phyloP scores from a whole-genome alignment of 1,139 yeast genomes.

The Arxiozyma bovina region DNA sequence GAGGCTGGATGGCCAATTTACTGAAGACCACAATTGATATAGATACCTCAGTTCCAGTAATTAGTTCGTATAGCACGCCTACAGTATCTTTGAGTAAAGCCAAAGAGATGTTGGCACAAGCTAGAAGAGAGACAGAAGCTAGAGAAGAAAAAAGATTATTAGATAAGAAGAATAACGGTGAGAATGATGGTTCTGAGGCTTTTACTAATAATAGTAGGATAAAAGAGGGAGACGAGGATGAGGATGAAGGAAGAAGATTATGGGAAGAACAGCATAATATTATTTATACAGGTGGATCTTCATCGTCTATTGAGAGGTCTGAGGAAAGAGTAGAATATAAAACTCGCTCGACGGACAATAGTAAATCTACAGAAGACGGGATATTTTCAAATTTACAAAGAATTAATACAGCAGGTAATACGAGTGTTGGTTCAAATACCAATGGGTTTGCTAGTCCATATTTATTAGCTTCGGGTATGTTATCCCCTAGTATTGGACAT shows the following conservation, averaged over 20 bases:
- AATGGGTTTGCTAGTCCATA: conserved; percentile 22
- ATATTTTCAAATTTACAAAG: conserved; percentile 15
- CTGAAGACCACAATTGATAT: conserved; percentile 95
- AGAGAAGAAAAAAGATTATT: conserved; percentile 43
- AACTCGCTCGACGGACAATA: conserved; percentile 4
- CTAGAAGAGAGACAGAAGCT: conserved; percentile 59
- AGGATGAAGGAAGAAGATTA: conserved; percentile 16
- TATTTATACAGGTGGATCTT: background rate
- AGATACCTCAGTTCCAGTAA: conserved; percentile 86
- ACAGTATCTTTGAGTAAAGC: conserved; percentile 83
- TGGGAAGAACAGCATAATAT: conserved; percentile 22
- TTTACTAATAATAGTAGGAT: background rate
- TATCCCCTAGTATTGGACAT: conserved; percentile 16
- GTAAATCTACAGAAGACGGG: conserved; percentile 11
- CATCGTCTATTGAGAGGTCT: conserved; percentile 4
- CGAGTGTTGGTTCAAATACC: conserved; percentile 13
- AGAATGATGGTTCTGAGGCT: background rate
- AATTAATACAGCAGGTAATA: conserved; percentile 14
- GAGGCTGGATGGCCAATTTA: conserved; percentile 89
- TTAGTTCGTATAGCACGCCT: conserved; percentile 91
- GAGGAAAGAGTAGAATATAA: conserved; percentile 2
- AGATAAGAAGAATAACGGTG: conserved; percentile 16
- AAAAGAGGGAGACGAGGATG: conserved; percentile 14
- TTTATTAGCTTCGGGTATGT: conserved; percentile 20
- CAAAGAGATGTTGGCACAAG: conserved; percentile 74